A percentile compares a stretch with the other conserved stretches of the same genome.
phyloP scores from a whole-genome alignment of 441 rosid genomes.

The Sinapis alba region DNA sequence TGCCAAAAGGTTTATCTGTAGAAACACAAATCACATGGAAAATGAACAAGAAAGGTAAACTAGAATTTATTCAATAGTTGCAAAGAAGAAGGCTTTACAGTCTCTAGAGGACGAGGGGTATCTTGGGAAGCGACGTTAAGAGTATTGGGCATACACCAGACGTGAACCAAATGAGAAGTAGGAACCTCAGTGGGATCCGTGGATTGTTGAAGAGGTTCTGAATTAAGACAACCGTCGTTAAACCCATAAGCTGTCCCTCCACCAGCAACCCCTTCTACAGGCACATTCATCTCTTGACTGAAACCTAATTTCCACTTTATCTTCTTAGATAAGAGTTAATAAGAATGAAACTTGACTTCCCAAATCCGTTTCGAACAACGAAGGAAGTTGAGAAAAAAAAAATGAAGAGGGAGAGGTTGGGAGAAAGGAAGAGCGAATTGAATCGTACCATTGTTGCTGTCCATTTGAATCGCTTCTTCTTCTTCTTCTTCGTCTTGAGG shows the following conservation, averaged over 20 bases:
- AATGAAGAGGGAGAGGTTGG: background rate
- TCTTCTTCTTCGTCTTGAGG: background rate
- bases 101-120: conserved; percentile 76
- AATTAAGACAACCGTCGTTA: conserved; percentile 57
- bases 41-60: background rate
- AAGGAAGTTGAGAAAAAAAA: background rate
- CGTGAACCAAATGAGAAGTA: conserved; percentile 72
- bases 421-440: background rate
- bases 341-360: background rate
- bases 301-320: conserved; percentile 7
- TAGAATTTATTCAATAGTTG: background rate
- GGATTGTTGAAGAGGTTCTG: conserved; percentile 52
- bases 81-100: conserved; percentile 49
- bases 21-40: conserved; percentile 19
- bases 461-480: conserved; percentile 9
- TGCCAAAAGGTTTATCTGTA: conserved; percentile 85
- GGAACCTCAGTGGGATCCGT: conserved; percentile 67
- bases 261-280: conserved; percentile 96
- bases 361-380: background rate
- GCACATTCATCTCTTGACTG: conserved; percentile 55
- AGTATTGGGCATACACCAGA: conserved; percentile 93
- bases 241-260: conserved; percentile 98
- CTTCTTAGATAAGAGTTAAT: background rate
- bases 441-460: conserved; percentile 23
- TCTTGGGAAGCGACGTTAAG: conserved; percentile 83